Conservation (phyloP, 805 yeast genomes). For the Yarrowia deformans region DNA sequence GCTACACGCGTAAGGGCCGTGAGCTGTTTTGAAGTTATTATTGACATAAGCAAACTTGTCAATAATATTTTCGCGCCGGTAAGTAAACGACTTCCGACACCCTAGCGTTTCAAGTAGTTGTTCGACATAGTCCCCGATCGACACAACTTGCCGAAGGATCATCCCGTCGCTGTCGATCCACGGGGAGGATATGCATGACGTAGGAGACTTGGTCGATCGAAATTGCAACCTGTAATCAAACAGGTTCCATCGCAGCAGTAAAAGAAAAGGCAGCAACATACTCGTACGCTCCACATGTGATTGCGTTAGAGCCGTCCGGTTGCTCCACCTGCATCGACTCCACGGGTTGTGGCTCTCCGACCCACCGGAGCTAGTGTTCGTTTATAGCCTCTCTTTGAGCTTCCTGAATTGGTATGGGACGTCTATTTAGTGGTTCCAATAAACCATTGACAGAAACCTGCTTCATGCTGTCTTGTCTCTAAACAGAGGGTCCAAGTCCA, state of each 20-base stretch:
- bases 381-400: background rate
- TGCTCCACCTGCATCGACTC: background rate
- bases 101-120: slow-evolving; percentile 1
- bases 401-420: background rate
- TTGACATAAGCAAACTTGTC: background rate
- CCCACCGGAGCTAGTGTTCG: background rate
- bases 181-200: background rate
- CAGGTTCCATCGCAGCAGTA: background rate
- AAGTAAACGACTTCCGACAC: slow-evolving; percentile 3
- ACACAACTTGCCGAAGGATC: background rate
- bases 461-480: slow-evolving; percentile 8
- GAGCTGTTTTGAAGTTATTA: background rate
- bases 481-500: background rate
- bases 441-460: background rate
- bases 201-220: background rate
- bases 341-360: too few species aligned
- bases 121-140: slow-evolving; percentile 1
- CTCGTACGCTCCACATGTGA: background rate
- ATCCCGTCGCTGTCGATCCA: slow-evolving; percentile 20
- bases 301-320: background rate
- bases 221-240: background rate
- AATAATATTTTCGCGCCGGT: background rate
- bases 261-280: background rate
- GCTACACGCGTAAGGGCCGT: background rate
- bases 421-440: background rate